Percentiles rank a stretch among this genome's conserved stretches.
phyloP scores from a whole-genome alignment of 164 flowering plant genomes.

The Kalanchoe fedtschenkoi region DNA sequence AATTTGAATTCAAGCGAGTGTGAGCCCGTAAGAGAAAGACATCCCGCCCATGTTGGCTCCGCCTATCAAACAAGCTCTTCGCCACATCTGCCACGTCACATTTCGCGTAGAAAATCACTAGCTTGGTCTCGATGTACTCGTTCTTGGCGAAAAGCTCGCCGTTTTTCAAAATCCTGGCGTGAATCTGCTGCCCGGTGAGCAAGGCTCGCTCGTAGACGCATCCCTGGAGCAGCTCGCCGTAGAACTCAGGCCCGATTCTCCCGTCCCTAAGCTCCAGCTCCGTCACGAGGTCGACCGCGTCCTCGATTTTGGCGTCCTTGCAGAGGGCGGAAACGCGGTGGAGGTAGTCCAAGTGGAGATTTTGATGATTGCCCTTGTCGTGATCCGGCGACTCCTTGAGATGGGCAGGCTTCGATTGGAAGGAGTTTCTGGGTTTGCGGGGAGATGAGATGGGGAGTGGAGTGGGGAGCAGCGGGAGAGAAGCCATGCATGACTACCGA shows the following conservation, averaged over 20 bases:
- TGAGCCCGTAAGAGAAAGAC: no score
- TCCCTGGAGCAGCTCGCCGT: slow-evolving; percentile 61
- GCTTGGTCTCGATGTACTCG: slow-evolving; percentile 52
- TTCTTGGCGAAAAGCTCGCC: slow-evolving; percentile 37
- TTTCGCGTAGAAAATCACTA: slow-evolving; percentile 55
- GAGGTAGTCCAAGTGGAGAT: slow-evolving; percentile 28
- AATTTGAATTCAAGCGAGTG: no score
- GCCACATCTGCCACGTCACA: slow-evolving; percentile 33
- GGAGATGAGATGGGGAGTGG: slow-evolving; percentile 13
- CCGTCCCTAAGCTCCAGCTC: slow-evolving; percentile 26
- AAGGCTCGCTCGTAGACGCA: slow-evolving; percentile 47
- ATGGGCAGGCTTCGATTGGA: slow-evolving; percentile 11
- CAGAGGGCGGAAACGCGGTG: slow-evolving; percentile 40
- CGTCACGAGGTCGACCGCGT: slow-evolving; percentile 33
- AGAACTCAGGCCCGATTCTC: slow-evolving; percentile 46
- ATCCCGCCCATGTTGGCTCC: no score
- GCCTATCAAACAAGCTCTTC: slow-evolving; percentile 18
- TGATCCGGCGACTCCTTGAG: background rate
- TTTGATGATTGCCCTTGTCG: background rate
- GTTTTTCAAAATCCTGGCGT: slow-evolving; percentile 41
- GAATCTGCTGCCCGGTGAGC: slow-evolving; percentile 53
- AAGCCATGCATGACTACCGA: slow-evolving; percentile 28
- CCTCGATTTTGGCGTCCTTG: slow-evolving; percentile 31
- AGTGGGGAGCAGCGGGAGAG: slow-evolving; percentile 21
- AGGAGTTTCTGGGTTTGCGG: slow-evolving; percentile 9